phyloP scores from a whole-genome alignment of 108 stramenopile species.

The Cylindrotheca fusiformis region DNA sequence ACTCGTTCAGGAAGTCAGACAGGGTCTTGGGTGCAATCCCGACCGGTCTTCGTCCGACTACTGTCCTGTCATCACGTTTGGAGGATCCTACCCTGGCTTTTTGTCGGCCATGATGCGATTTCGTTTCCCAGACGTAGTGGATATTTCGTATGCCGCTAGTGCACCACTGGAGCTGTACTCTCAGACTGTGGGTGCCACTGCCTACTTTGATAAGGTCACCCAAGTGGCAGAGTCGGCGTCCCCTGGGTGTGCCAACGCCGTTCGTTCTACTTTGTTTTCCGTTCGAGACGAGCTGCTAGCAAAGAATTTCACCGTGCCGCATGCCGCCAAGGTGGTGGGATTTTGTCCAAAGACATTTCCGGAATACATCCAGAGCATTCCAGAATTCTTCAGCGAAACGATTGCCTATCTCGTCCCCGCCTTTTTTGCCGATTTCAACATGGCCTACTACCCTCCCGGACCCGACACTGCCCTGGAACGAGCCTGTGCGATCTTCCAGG shows the following conservation, averaged over 20 bases:
- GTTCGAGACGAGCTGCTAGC: conserved; percentile 22
- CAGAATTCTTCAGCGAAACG: conserved; percentile 35
- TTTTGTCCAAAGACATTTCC: conserved; percentile 52
- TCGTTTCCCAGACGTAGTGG: conserved; percentile 57
- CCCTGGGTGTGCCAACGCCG: conserved; percentile 52
- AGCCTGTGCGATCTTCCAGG: conserved; percentile 60
- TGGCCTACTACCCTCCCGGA: conserved; percentile 74
- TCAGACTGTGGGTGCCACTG: conserved; percentile 45
- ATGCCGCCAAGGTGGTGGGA: conserved; percentile 31
- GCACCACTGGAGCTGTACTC: conserved; percentile 72
- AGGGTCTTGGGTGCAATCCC: conserved; percentile 38
- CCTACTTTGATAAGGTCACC: conserved; percentile 68
- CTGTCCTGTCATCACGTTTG: conserved; percentile 78
- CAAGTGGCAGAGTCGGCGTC: conserved; percentile 53
- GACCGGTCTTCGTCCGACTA: conserved; percentile 43
- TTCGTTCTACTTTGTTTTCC: conserved; percentile 29
- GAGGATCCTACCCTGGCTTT: conserved; percentile 79
- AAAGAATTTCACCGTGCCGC: background rate
- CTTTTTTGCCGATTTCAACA: conserved; percentile 68
- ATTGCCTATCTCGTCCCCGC: conserved; percentile 53
- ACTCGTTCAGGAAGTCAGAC: conserved; percentile 31
- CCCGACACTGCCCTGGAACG: conserved; percentile 37
- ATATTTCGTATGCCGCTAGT: conserved; percentile 60
- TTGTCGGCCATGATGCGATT: conserved; percentile 68
- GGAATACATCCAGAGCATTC: conserved; percentile 33